Conservation (phyloP, 2,329 filamentous ascomycete genomes). For the Ophiocordyceps unilateralis region DNA sequence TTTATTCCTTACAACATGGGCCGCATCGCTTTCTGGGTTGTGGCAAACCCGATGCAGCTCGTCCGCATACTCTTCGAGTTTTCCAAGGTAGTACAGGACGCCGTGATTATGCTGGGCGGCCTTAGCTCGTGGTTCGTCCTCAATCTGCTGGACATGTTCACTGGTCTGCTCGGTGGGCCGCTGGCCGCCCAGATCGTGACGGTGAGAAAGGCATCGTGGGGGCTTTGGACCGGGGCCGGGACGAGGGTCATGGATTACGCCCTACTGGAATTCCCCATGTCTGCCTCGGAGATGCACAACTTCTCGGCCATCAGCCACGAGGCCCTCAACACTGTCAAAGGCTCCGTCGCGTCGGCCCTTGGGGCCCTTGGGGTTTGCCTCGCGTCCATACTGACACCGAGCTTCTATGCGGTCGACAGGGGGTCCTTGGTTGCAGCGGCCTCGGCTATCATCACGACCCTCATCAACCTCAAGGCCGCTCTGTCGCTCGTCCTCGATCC, state of each 20-base stretch:
- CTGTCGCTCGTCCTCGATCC: conserved; percentile 23
- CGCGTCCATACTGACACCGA: conserved; percentile 26
- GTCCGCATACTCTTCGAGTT: conserved; percentile 53
- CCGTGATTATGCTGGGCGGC: conserved; percentile 47
- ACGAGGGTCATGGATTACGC: conserved; percentile 32
- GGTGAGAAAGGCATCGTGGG: conserved; percentile 22
- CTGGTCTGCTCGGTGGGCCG: conserved; percentile 15
- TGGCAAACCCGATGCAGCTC: conserved; percentile 65
- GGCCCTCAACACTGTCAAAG: conserved; percentile 44
- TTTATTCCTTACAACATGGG: conserved; percentile 89
- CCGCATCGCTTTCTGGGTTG: conserved; percentile 61
- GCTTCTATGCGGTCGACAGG: conserved; percentile 20
- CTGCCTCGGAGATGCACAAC: conserved; percentile 49
- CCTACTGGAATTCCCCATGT: conserved; percentile 30
- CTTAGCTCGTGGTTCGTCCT: conserved; percentile 26
- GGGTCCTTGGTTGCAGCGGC: conserved; percentile 3
- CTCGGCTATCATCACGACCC: conserved; percentile 2
- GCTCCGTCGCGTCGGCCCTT: conserved; percentile 25
- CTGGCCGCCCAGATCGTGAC: conserved; percentile 12
- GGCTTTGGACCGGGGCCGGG: conserved; percentile 22
- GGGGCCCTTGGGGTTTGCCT: conserved; percentile 19
- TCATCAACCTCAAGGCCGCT: conserved; percentile 6
- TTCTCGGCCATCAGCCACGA: conserved; percentile 65
- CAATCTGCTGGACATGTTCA: conserved; percentile 20
- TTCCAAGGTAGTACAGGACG: conserved; percentile 68